A percentile compares a stretch with the other conserved stretches of the same genome.
These are phyloP conservation scores for Curvularia lunata DNA, from an alignment of 2,329 filamentous ascomycete species.

Conservation along the genomic window DNA sequence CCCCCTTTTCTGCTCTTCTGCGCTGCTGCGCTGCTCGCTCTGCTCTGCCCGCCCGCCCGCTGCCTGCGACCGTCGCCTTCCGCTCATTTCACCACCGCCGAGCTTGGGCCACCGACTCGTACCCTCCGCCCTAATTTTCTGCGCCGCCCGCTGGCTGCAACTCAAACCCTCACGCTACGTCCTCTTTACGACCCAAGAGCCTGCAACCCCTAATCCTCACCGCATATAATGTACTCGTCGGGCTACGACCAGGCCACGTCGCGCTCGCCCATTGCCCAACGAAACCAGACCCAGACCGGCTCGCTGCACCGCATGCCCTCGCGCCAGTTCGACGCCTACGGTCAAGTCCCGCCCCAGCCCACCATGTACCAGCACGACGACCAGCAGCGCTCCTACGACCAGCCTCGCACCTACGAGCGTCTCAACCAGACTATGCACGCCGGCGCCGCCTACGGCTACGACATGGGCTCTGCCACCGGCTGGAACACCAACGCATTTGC, in stretches of 20 bases:
- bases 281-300: slow-evolving; percentile 63
- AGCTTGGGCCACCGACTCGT: slow-evolving; percentile 22
- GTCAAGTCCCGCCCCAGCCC: slow-evolving; percentile 65
- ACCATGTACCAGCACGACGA: slow-evolving; percentile 76
- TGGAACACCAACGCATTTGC: slow-evolving; percentile 81
- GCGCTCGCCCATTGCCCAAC: slow-evolving; percentile 77
- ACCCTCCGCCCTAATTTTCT: slow-evolving; percentile 38
- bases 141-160: slow-evolving; percentile 14
- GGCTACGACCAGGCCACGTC: slow-evolving; percentile 55
- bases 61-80: slow-evolving; percentile 16
- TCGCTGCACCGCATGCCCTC: slow-evolving; percentile 74
- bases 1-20: slow-evolving; percentile 14
- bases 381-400: slow-evolving; percentile 57
- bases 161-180: slow-evolving; percentile 20
- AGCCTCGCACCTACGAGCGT: slow-evolving; percentile 65
- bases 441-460: slow-evolving; percentile 68
- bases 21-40: no score
- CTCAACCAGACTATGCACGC: slow-evolving; percentile 63
- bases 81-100: slow-evolving; percentile 26
- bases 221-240: slow-evolving; percentile 44
- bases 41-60: no score
- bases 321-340: slow-evolving; percentile 77
- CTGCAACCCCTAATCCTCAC: slow-evolving; percentile 13
- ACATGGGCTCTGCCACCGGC: slow-evolving; percentile 71
- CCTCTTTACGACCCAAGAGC: slow-evolving; percentile 6